A percentile compares a stretch with the other conserved stretches of the same genome.
Evolutionary conservation across 129 eudicot species (phyloP).

Genomic region (Artemisia argyi): DNA sequence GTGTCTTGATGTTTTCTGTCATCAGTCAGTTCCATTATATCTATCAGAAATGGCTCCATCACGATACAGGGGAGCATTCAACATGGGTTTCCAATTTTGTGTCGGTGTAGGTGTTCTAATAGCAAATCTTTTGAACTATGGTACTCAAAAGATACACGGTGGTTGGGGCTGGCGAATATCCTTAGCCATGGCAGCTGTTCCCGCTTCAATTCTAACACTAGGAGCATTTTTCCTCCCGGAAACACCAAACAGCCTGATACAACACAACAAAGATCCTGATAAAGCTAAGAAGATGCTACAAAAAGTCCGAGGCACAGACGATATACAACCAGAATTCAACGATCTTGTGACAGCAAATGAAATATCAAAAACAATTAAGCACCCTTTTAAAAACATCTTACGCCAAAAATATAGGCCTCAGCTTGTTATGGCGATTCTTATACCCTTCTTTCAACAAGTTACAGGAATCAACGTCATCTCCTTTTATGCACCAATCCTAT

Average conservation of each 20-base stretch:
- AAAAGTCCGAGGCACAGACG: constrained; percentile 72
- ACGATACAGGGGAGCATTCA: constrained; percentile 78
- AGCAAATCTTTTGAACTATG: constrained; percentile 82
- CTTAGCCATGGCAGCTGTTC: constrained; percentile 79
- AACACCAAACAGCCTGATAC: constrained; percentile 91
- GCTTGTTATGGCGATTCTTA: constrained; percentile 23
- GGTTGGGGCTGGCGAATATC: constrained; percentile 98
- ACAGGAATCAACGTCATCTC: no score
- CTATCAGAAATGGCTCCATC: constrained; percentile 95
- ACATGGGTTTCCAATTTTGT: constrained; percentile 82
- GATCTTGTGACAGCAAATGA: constrained; percentile 84
- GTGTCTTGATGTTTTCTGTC: no score
- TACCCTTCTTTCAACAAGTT: no score
- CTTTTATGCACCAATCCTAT: no score
- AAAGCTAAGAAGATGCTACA: constrained; percentile 73
- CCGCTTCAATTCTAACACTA: constrained; percentile 57
- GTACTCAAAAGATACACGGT: constrained; percentile 66
- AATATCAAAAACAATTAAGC: constrained; percentile 62
- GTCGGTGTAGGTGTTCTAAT: constrained; percentile 88
- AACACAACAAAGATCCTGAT: constrained; percentile 62
- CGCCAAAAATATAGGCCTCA: constrained; percentile 65
- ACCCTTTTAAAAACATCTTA: constrained; percentile 84
- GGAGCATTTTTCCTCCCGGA: constrained; percentile 79
- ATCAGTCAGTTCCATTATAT: constrained; percentile 86
- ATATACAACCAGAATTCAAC: constrained; percentile 74